phyloP scores from a whole-genome alignment of 345 rosid genomes.

The Linum trigynum region DNA sequence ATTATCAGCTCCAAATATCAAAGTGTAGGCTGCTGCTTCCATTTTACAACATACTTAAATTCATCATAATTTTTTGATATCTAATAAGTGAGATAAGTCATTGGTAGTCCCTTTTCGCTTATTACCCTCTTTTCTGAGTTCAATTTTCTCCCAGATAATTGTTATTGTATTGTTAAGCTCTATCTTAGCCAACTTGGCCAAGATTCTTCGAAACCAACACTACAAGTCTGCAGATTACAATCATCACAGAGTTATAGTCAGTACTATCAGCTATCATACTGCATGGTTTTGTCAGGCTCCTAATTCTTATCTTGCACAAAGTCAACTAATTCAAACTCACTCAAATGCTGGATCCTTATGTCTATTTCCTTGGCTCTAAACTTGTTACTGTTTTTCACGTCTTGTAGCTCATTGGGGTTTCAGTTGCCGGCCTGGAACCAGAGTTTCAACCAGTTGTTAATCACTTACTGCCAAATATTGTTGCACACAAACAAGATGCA shows the following conservation, averaged over 20 bases:
- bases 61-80: background rate
- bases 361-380: conserved; percentile 9
- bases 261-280: background rate
- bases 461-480: conserved; percentile 60
- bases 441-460: conserved; percentile 78
- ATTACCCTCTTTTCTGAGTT: background rate
- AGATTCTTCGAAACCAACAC: too few species aligned
- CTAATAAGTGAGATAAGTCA: background rate
- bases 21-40: background rate
- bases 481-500: conserved; percentile 64
- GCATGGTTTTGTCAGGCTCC: background rate
- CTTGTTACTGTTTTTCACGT: conserved; percentile 9
- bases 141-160: too few species aligned
- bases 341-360: background rate
- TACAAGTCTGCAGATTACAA: too few species aligned
- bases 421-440: conserved; percentile 61
- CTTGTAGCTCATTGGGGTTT: conserved; percentile 65
- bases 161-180: too few species aligned
- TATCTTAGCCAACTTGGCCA: too few species aligned
- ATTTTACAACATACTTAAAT: background rate
- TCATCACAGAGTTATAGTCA: too few species aligned
- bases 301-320: background rate
- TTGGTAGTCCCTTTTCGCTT: background rate
- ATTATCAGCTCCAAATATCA: background rate
- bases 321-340: conserved; percentile 3